Evolutionary conservation across 371 early-diverging fungal species (phyloP).

Genomic region (Mucor lusitanicus): DNA sequence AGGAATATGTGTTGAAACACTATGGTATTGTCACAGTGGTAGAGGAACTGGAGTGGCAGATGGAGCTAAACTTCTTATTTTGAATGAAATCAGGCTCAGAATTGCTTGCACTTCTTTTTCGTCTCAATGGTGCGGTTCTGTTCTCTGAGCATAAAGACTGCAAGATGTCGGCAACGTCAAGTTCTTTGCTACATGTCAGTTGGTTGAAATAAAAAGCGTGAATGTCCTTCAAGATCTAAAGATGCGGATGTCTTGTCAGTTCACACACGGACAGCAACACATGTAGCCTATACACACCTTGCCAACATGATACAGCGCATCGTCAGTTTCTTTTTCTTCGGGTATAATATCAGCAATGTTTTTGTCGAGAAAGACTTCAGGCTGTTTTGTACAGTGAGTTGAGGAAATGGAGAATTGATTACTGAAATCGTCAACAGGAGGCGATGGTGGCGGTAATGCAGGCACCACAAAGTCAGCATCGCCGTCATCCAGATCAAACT

Average conservation of each 20-base stretch:
- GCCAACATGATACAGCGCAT: not conserved
- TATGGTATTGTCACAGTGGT: not conserved
- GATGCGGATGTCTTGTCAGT: not conserved
- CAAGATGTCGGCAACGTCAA: not conserved
- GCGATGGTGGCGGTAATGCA: not conserved
- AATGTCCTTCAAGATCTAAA: not conserved
- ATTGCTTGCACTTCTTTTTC: not conserved
- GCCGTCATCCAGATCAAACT: not conserved
- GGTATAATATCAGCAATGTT: not conserved
- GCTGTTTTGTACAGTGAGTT: not conserved
- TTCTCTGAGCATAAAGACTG: not conserved
- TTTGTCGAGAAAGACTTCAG: not conserved
- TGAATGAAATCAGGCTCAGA: not conserved
- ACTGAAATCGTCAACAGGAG: not conserved
- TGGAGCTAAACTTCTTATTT: not conserved
- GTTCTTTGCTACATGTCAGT: not conserved
- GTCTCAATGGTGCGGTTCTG: not conserved
- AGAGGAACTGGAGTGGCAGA: not conserved
- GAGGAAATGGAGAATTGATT: not conserved
- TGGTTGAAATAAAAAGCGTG: not conserved
- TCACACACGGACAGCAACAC: too few relatives aligned
- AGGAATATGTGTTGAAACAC: not conserved
- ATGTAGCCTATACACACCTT: not conserved
- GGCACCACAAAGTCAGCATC: not conserved
- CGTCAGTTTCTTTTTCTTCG: not conserved